Evolutionary conservation across 2,329 filamentous ascomycete genomes (phyloP).

Genomic region (Pochonia chlamydosporia): DNA sequence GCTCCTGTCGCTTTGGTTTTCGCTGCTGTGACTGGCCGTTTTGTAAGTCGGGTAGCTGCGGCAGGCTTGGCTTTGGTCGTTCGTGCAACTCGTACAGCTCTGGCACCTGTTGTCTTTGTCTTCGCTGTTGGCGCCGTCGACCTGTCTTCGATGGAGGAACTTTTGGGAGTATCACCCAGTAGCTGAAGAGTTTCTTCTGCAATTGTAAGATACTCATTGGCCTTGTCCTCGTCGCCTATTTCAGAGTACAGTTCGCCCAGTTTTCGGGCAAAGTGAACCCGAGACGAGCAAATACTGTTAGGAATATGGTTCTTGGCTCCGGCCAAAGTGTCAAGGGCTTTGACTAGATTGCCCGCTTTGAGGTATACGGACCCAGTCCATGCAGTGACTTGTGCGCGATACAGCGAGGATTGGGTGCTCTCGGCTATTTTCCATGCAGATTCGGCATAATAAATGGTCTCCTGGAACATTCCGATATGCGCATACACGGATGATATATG

Average conservation of each 20-base stretch:
- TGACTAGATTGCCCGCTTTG: conserved; percentile 52
- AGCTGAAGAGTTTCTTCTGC: conserved; percentile 42
- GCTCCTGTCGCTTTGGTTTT: conserved; percentile 13
- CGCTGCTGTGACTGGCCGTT: conserved; percentile 11
- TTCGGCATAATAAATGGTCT: conserved; percentile 83
- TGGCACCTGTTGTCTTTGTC: conserved; percentile 13
- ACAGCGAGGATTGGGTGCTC: conserved; percentile 57
- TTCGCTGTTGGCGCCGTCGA: conserved; percentile 4
- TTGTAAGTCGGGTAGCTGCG: conserved; percentile 18
- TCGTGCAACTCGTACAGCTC: not conserved
- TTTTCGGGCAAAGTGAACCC: conserved; percentile 43
- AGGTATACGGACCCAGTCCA: conserved; percentile 51
- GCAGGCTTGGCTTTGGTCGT: conserved; percentile 14
- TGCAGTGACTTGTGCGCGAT: conserved; percentile 46
- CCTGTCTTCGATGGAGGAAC: conserved; percentile 6
- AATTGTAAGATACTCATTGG: conserved; percentile 36
- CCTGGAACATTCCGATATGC: conserved; percentile 79
- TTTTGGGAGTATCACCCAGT: conserved; percentile 19
- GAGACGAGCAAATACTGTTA: conserved; percentile 27
- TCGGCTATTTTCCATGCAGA: conserved; percentile 73
- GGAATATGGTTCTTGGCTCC: conserved; percentile 48
- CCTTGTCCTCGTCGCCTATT: conserved; percentile 38
- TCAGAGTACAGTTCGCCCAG: conserved; percentile 51
- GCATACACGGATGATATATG: conserved; percentile 75
- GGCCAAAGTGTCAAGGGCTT: conserved; percentile 49